Conservation (phyloP, 139 green algal genomes). For the Spirogloea muscicola region DNA sequence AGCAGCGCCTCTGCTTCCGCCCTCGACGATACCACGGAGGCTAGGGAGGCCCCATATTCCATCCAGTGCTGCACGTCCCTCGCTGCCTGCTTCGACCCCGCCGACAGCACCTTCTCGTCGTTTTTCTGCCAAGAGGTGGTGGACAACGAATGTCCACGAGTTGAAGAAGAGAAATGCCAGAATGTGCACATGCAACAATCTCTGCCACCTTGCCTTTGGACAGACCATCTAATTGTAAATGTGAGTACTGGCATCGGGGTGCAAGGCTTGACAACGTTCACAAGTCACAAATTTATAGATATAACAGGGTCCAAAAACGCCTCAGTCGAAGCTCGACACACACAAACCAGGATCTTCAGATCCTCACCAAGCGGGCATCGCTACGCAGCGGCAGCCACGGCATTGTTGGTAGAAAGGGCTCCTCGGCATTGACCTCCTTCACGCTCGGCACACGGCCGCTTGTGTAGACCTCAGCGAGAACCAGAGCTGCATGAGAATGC, state of each 20-base stretch:
- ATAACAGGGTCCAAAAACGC: neutral
- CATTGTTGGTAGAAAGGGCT: slow-evolving; percentile 17
- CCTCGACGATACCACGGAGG: neutral
- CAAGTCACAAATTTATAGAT: too few relatives aligned
- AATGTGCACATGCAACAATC: neutral
- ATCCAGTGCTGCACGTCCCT: neutral
- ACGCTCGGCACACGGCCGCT: slow-evolving; percentile 24
- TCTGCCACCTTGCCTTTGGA: neutral
- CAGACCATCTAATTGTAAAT: too few relatives aligned
- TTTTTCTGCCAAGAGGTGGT: neutral
- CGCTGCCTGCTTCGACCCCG: neutral
- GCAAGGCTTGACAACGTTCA: too few relatives aligned
- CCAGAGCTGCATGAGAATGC: slow-evolving; percentile 25
- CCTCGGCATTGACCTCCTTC: slow-evolving; percentile 25
- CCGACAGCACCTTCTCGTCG: slow-evolving; percentile 3
- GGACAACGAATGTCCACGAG: neutral
- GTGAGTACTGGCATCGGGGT: too few relatives aligned
- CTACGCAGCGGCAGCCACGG: neutral
- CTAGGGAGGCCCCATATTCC: neutral
- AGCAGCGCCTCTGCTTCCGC: neutral
- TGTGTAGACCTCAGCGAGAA: slow-evolving; percentile 10
- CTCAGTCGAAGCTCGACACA: neutral
- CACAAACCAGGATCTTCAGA: neutral
- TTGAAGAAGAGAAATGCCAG: slow-evolving; percentile 1
- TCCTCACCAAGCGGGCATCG: neutral